These are phyloP conservation scores for Lodderomyces oxycetoniae DNA, from an alignment of 1,139 yeast genomes.

Conservation along the genomic window DNA sequence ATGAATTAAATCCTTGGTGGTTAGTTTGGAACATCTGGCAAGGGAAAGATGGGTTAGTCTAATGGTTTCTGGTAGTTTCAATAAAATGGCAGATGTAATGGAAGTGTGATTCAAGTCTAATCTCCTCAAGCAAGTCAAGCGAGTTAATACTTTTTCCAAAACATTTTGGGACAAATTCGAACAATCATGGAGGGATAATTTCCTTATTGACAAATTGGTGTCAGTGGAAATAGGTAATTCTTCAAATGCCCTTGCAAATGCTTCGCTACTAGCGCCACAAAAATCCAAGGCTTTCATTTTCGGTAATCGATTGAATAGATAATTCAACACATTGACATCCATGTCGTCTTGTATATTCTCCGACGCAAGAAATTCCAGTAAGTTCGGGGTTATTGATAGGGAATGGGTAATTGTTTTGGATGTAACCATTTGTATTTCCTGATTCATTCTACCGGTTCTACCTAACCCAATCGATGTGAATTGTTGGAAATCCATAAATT, in stretches of 20 bases:
- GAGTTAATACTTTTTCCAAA: constrained; percentile 54
- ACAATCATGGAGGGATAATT: constrained; percentile 84
- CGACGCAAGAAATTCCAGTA: constrained; percentile 74
- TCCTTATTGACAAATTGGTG: constrained; percentile 30
- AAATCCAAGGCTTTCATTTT: constrained; percentile 72
- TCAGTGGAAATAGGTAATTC: constrained; percentile 23
- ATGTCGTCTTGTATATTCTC: constrained; percentile 87
- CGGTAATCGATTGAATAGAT: constrained; percentile 56
- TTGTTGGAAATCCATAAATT: constrained; percentile 80
- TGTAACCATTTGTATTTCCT: constrained; percentile 88
- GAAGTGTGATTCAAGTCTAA: constrained; percentile 82
- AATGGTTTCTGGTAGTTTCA: constrained; percentile 48
- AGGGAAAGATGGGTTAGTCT: constrained; percentile 72
- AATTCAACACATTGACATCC: constrained; percentile 54
- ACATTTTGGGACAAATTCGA: constrained; percentile 62
- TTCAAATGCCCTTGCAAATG: constrained; percentile 61
- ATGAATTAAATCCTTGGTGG: constrained; percentile 68
- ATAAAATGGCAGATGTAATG: constrained; percentile 53
- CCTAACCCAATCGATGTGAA: constrained; percentile 90
- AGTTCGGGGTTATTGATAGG: constrained; percentile 57
- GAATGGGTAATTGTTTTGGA: constrained; percentile 63
- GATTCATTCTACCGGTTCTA: constrained; percentile 83
- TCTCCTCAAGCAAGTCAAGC: constrained; percentile 55
- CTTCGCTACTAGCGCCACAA: constrained; percentile 77
- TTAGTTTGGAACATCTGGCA: constrained; percentile 71